phyloP scores from a whole-genome alignment of 768 basidiomycete species.

The Amanita thiersii region DNA sequence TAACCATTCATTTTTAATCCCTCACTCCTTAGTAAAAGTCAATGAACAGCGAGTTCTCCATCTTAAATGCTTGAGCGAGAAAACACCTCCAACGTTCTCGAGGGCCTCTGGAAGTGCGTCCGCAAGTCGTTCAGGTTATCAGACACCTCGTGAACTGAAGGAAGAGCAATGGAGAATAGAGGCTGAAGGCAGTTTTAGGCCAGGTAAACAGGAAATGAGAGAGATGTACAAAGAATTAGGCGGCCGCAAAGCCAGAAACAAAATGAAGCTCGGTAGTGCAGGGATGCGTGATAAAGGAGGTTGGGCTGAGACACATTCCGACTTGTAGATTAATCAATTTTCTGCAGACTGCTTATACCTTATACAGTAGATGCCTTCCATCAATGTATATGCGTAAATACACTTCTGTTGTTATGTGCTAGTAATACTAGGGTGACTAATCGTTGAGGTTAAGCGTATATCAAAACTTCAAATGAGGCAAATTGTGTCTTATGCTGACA shows the following conservation, averaged over 20 bases:
- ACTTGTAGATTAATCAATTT: conserved; percentile 13
- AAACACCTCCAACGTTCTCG: conserved; percentile 24
- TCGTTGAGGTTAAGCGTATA: too few species aligned
- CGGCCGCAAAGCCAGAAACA: conserved; percentile 71
- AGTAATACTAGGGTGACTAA: too few species aligned
- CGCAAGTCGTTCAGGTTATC: conserved; percentile 52
- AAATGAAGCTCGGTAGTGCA: conserved; percentile 64
- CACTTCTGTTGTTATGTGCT: too few species aligned
- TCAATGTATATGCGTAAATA: too few species aligned
- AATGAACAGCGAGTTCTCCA: conserved; percentile 43
- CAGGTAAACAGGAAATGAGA: conserved; percentile 80
- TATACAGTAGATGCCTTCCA: neutral
- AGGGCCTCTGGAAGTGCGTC: conserved; percentile 42
- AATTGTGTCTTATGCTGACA: conserved; percentile 59
- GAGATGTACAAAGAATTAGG: conserved; percentile 88
- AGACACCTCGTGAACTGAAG: conserved; percentile 70
- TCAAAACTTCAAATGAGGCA: conserved; percentile 4
- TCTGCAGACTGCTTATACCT: neutral
- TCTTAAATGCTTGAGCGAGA: conserved; percentile 33
- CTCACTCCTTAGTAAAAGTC: conserved; percentile 5
- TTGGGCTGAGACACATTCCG: conserved; percentile 39
- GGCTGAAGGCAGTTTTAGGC: conserved; percentile 41
- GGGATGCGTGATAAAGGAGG: conserved; percentile 73
- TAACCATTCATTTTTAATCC: conserved; percentile 2
- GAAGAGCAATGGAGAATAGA: conserved; percentile 69